Evolutionary conservation across 306 rosid genomes (phyloP).

Genomic region (Prunus davidiana): DNA sequence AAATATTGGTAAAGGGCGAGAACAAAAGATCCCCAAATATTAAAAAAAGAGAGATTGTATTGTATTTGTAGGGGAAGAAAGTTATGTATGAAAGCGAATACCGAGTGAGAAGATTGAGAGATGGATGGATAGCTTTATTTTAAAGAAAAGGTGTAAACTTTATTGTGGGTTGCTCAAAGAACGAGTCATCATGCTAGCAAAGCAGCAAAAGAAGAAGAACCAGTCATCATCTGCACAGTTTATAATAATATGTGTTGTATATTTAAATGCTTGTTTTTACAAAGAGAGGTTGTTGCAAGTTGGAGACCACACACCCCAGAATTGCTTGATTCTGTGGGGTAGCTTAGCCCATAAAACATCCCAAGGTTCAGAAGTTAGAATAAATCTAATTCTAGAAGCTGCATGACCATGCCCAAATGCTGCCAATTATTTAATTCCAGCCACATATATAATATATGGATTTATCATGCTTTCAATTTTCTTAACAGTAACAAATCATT

Average conservation of each 20-base stretch:
- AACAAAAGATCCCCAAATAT: not conserved
- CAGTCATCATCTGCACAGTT: conserved; percentile 15
- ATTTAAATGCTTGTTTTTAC: not conserved
- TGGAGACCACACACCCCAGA: conserved; percentile 9
- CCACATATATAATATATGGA: too few species aligned
- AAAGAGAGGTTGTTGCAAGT: conserved; percentile 16
- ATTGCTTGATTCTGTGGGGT: conserved; percentile 9
- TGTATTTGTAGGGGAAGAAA: not conserved
- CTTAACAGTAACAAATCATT: too few species aligned
- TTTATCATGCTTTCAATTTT: too few species aligned
- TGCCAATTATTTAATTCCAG: not conserved
- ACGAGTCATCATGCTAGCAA: not conserved
- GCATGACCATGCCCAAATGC: not conserved
- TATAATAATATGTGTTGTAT: not conserved
- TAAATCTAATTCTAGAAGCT: not conserved
- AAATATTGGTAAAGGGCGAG: not conserved
- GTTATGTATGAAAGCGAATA: conserved; percentile 13
- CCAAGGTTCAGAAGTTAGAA: not conserved
- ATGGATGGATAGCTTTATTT: conserved; percentile 15
- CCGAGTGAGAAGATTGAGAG: not conserved
- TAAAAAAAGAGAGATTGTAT: not conserved
- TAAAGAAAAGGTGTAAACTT: not conserved
- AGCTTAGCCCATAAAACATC: not conserved
- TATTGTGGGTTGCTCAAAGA: not conserved
- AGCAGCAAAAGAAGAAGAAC: not conserved